These are phyloP conservation scores for Kluyveromyces wickerhamii DNA, from an alignment of 805 yeast species.

Conservation along the genomic window DNA sequence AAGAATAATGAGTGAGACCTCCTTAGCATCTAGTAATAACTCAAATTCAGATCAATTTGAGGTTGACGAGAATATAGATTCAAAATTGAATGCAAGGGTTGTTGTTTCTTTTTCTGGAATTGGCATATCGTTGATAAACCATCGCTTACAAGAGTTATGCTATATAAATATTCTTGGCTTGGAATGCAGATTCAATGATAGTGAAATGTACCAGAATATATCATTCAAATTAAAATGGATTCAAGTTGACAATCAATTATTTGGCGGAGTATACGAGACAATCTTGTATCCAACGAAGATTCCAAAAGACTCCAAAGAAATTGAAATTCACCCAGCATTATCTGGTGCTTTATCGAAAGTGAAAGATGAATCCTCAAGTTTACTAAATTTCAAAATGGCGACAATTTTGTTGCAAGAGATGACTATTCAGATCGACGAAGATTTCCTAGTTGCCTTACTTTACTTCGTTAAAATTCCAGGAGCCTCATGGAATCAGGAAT, in stretches of 20 bases:
- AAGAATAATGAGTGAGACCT: constrained; percentile 14
- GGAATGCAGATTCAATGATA: constrained; percentile 72
- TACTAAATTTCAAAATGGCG: constrained; percentile 82
- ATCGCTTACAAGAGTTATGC: constrained; percentile 65
- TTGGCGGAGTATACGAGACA: constrained; percentile 83
- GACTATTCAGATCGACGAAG: constrained; percentile 90
- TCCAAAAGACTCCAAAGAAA: constrained; percentile 74
- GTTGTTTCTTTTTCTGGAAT: constrained; percentile 70
- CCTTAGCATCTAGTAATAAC: constrained; percentile 29
- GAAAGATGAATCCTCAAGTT: constrained; percentile 87
- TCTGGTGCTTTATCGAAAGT: constrained; percentile 79
- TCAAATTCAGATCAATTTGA: constrained; percentile 44
- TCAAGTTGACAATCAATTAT: constrained; percentile 87
- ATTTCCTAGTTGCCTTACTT: constrained; percentile 70
- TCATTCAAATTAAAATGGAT: constrained; percentile 86
- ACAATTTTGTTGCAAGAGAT: constrained; percentile 83
- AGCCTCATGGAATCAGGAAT: constrained; percentile 55
- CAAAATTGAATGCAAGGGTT: constrained; percentile 33
- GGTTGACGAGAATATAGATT: constrained; percentile 32
- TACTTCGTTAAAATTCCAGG: constrained; percentile 80
- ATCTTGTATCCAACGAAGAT: constrained; percentile 83
- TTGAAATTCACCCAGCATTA: constrained; percentile 83
- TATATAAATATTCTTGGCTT: constrained; percentile 78
- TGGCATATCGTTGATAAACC: constrained; percentile 77
- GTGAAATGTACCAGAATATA: constrained; percentile 74